phyloP scores from a whole-genome alignment of 1,139 yeast species.

The Zygoascus hellenicus region DNA sequence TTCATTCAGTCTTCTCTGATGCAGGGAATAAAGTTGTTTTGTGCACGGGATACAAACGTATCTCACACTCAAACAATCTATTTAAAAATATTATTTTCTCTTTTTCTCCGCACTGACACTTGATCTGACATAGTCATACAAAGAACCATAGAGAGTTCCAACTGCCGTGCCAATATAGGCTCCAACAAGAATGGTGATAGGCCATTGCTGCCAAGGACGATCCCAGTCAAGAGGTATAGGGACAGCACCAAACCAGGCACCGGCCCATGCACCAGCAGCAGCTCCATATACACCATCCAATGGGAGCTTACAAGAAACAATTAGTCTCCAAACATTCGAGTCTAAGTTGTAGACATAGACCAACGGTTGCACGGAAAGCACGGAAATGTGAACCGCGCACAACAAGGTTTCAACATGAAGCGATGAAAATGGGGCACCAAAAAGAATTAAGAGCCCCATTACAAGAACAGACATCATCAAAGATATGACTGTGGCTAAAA shows the following conservation, averaged over 20 bases:
- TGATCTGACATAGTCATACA: constrained; percentile 10
- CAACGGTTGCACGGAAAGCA: constrained; percentile 59
- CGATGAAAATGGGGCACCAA: constrained; percentile 79
- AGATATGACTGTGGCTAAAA: constrained; percentile 35
- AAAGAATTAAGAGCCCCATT: constrained; percentile 32
- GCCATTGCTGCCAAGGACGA: constrained; percentile 96
- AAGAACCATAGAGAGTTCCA: constrained; percentile 41
- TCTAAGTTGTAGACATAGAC: constrained; percentile 56
- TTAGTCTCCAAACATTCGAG: constrained; percentile 42
- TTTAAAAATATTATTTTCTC: constrained; percentile 5
- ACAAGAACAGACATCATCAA: constrained; percentile 45
- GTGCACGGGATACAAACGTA: background rate
- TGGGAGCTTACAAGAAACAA: constrained; percentile 33
- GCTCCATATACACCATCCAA: constrained; percentile 33
- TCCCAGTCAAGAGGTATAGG: constrained; percentile 98
- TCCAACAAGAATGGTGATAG: constrained; percentile 83
- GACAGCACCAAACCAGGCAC: constrained; percentile 89
- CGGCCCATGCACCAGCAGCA: constrained; percentile 52
- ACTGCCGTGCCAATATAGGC: constrained; percentile 63
- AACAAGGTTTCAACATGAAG: constrained; percentile 54
- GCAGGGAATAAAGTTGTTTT: too few species aligned
- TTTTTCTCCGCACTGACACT: background rate
- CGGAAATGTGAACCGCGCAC: constrained; percentile 59
- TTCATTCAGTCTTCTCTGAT: too few species aligned
- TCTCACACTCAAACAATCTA: background rate